Evolutionary conservation across 2,329 filamentous ascomycete species (phyloP), one percentile per base, ranked within the genome.

Genomic region (Purpureocillium takamizusanense): DNA sequence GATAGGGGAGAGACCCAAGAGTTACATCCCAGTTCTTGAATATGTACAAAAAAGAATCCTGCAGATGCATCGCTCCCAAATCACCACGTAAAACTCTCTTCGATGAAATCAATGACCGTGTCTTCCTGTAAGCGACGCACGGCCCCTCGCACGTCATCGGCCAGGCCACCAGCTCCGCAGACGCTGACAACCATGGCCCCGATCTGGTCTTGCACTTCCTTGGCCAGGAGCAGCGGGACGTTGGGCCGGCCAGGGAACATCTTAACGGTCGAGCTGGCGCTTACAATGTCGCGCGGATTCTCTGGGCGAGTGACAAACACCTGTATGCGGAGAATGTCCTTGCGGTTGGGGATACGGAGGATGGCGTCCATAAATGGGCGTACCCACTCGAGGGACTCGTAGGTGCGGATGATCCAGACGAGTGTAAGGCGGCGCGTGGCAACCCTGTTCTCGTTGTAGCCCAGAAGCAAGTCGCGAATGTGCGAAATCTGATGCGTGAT

Each of bases 401-500:
- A 83, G 39, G 88, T 86, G 44, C 92, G 86, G 46, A 97, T 84
- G 53, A 95, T 82, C 92, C 92, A 97, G 43, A 95, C 78, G 7
- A 97, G 77, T 1, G 83, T 86, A 34, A 97, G 66, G 31, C 82
- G 79, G 37, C 88, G 81, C 4, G 86, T 87, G 4, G 90, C 88
- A 29, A 88, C 79, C 1, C 80, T 88, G 42, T 78, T 76, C 1
- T 76, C 67, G 38, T 78, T 76, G 59, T 75, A 83, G 4, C 83
- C 83, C 38, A 78, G 65, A 42, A 90, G 73, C 4, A 90, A 68
- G 37, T 92, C 82, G 39, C 80, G 81, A 8, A 95, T 74, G 59
- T 94, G 94, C 27, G 88, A 86, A 23, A 97, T 77, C 57, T 94
- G 88, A 59, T 97, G 90, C 1, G 90, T 95, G 62, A 98, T 97